Evolutionary conservation across 2,329 filamentous ascomycete species (phyloP), one percentile per base, ranked within the genome.

Genomic region (Dactylellina parvicollis): DNA sequence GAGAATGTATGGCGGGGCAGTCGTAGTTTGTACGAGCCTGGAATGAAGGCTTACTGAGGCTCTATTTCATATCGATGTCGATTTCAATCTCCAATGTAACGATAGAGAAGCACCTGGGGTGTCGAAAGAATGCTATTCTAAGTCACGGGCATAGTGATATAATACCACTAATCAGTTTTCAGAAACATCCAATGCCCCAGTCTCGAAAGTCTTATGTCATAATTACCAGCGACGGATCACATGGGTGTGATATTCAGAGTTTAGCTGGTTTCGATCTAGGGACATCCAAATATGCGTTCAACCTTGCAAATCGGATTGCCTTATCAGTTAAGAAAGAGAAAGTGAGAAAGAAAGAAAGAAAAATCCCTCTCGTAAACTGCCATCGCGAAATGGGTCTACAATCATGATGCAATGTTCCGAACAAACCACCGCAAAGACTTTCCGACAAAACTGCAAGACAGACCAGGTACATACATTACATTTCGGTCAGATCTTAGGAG

Each of bases 1-100:
- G 92, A 97, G 82, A 86, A 88, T 76, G 94, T 98, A 1, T 98
- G 95, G 95, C 88, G 92, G 77, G 94, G 92, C 0, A 87, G 90
- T 1, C 86, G 91, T 76, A 88, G 86, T 65, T 83, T 99, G 73
- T 96, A 92, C 80, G 92, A 91, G 79, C 84, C 84, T 16, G 56
- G 67, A n/a, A 24, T 62, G 34, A 72, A 72, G 46, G 16, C 42
- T 14, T 24, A 36, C 36, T 72, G 52, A 72, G 28, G 30, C 24
- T 22, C 36, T 4, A 20, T 44, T 34, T 28, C 9, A 20, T 30
- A 10, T 32, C 50, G 28, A 12, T 57, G n/a, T 44, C 36, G 32
- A 46, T 40, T n/a, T n/a, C n/a, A 4, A 46, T 50, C 42, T 44
- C 42, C 30, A 54, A 56, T 66, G n/a, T 57, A 26, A 57, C 18